Evolutionary conservation across 1,284 basidiomycete species (phyloP).

Genomic region (Cryptococcus sp.): DNA sequence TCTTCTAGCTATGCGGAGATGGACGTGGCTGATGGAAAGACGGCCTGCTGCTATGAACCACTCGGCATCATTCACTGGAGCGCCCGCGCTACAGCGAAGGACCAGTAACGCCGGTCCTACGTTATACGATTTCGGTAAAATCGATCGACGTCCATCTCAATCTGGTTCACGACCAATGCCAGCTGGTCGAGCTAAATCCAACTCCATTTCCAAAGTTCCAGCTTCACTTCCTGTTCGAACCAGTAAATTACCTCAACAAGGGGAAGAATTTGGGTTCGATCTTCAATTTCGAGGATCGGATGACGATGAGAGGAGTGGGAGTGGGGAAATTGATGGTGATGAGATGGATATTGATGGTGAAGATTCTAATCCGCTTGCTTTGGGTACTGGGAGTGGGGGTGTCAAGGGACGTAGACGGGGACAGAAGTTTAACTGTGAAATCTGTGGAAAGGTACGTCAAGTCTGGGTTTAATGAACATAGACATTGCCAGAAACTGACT

Average conservation of each 20-base stretch:
- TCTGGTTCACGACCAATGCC: no score
- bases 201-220: slow-evolving; percentile 17
- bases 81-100: slow-evolving; percentile 27
- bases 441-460: slow-evolving; percentile 70
- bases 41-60: slow-evolving; percentile 18
- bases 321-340: slow-evolving; percentile 34
- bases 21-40: slow-evolving; percentile 7
- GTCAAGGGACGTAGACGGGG: slow-evolving; percentile 62
- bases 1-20: background rate
- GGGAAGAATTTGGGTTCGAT: slow-evolving; percentile 44
- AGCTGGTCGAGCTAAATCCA: background rate
- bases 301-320: slow-evolving; percentile 25
- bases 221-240: slow-evolving; percentile 29
- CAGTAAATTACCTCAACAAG: slow-evolving; percentile 9
- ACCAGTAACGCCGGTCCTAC: slow-evolving; percentile 26
- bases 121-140: slow-evolving; percentile 45
- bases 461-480: background rate
- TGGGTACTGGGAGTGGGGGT: slow-evolving; percentile 46
- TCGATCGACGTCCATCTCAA: slow-evolving; percentile 30
- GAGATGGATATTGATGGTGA: slow-evolving; percentile 22
- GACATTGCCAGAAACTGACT: no score
- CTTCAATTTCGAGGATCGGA: slow-evolving; percentile 43
- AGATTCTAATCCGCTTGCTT: slow-evolving; percentile 26
- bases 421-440: slow-evolving; percentile 85
- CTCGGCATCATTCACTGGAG: slow-evolving; percentile 17